Evolutionary conservation across 352 stramenopile species (phyloP).

Genomic region (Globisporangium camurandrum): DNA sequence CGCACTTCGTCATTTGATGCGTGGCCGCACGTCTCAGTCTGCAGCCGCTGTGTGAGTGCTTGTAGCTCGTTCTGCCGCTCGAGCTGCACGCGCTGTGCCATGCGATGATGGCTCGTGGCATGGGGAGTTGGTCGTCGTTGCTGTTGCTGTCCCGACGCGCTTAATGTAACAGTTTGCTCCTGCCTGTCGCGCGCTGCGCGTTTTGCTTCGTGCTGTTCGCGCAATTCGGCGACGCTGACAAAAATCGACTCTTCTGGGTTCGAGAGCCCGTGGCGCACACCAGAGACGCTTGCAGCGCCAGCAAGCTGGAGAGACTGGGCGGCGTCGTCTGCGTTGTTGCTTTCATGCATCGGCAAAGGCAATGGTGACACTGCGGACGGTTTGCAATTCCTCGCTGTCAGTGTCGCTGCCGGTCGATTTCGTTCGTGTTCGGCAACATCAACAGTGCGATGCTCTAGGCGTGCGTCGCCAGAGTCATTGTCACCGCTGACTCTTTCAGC

Average conservation of each 20-base stretch:
- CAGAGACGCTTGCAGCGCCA: conserved; percentile 1
- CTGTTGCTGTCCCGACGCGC: neutral
- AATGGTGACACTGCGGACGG: neutral
- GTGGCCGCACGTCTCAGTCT: neutral
- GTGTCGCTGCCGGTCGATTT: neutral
- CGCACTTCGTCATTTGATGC: conserved; percentile 1
- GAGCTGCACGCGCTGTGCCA: conserved; percentile 34
- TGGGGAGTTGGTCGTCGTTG: neutral
- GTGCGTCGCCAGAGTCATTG: neutral
- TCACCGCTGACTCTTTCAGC: conserved; percentile 4
- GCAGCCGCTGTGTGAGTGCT: conserved; percentile 13
- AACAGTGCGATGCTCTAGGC: too few relatives aligned
- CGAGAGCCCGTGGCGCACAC: conserved; percentile 18
- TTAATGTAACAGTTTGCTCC: conserved; percentile 2
- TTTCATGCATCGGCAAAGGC: neutral
- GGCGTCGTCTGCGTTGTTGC: conserved; percentile 3
- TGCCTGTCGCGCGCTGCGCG: conserved; percentile 7
- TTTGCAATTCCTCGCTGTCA: conserved; percentile 1
- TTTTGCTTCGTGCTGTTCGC: conserved; percentile 10
- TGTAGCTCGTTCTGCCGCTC: conserved; percentile 36
- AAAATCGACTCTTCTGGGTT: conserved; percentile 51
- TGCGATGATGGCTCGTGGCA: conserved; percentile 7
- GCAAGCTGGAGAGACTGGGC: conserved; percentile 7
- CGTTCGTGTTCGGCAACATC: neutral
- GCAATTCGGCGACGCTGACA: conserved; percentile 18